Base-by-base conservation (phyloP, 805 yeast genomes). In the Barnettozyma sucrosica region DNA sequence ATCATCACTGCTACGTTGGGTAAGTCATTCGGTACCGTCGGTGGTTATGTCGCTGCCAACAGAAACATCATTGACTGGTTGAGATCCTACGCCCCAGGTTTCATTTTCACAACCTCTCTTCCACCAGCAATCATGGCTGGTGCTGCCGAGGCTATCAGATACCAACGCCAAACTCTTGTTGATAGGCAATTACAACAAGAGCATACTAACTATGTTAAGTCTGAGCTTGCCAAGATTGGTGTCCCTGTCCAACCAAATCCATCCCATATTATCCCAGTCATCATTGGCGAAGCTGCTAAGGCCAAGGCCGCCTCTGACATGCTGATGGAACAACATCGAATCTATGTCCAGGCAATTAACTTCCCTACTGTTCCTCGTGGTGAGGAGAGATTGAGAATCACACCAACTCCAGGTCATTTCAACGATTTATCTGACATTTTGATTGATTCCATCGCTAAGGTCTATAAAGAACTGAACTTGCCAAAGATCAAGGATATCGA, bases 111-210 rank as follows among this genome's bases (percentile, higher is more conserved):
- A 51, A 93, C 99, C 14, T 75, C 96, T 36, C 77, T 93, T 55
- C 99, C 99, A 42, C 99, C 99, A n/a, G 82, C 96, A 14, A 81
- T 87, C 49, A 89, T 93, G 98, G 93, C 97, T 13, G 98, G 97
- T 52, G 86, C 96, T 33, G 73, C 85, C 14, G 83, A 89, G 42
- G 92, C 98, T 8, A 85, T 93, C 58, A 77, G 93, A 61, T 80
- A 82, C 66, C 96, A 87, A 62, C 81, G 95, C 68, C 66, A 80
- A 30, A 83, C 89, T 56, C 74, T 88, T 56, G 74, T 74, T 51
- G 89, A 85, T 68, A 82, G 99, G 66, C 77, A 83, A 51, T 76
- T 76, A 36, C 98, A 90, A 72, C 99, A 93, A 68, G 72, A 69
- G 49, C 84, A 88, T 66, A 89, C 95, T 18, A 77, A 85, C 51